Conservation (phyloP, 2,329 filamentous ascomycete genomes). For the Fusarium palustre region DNA sequence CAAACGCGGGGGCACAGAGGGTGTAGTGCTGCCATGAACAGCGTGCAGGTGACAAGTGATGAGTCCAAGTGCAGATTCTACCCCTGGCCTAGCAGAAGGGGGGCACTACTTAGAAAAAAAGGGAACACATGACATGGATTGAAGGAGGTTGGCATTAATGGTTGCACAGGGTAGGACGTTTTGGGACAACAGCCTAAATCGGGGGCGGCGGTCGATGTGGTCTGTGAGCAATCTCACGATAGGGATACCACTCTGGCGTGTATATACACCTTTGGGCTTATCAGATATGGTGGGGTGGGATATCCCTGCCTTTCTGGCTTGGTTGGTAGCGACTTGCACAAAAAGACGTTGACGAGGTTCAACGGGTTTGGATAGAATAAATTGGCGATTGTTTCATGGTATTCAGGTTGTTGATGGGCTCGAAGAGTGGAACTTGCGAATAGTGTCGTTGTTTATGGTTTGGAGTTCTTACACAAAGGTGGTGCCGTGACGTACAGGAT, state of each 20-base stretch:
- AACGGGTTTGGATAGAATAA: fast-evolving
- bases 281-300: constrained; percentile 24
- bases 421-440: neutral
- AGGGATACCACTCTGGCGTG: constrained; percentile 34
- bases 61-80: neutral
- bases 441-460: neutral
- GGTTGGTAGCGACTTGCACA: neutral
- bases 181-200: constrained; percentile 12
- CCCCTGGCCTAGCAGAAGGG: constrained; percentile 3
- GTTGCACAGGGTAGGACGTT: constrained; percentile 4
- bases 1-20: neutral
- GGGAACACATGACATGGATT: neutral
- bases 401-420: neutral
- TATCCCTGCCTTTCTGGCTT: constrained; percentile 12
- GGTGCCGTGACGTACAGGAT: neutral
- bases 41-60: constrained; percentile 5
- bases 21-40: neutral
- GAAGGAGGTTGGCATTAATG: neutral
- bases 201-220: neutral
- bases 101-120: neutral
- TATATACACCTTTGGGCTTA: constrained; percentile 20
- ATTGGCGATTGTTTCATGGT: fast-evolving
- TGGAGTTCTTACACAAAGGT: neutral
- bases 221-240: constrained; percentile 11
- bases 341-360: neutral